Evolutionary conservation across 768 basidiomycete genomes (phyloP).

Genomic region (Auriscalpium microsporum): DNA sequence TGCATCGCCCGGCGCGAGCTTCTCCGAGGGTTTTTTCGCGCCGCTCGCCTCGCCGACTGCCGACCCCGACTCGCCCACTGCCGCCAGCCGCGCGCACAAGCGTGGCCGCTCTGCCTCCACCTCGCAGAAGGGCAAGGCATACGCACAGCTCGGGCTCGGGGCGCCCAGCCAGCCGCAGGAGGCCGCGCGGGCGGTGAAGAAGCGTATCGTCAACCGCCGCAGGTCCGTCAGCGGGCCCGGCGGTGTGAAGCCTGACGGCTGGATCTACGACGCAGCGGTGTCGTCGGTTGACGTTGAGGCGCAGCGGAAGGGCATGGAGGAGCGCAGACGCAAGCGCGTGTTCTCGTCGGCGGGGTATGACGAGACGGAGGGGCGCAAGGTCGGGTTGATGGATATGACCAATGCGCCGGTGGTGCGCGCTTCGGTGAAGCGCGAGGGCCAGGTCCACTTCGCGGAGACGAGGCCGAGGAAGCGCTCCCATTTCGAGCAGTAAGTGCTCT

Average conservation of each 20-base stretch:
- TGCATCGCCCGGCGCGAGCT: not conserved
- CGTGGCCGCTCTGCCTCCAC: not conserved
- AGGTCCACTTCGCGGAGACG: not conserved
- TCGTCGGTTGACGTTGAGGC: conserved; percentile 10
- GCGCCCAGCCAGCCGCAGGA: not conserved
- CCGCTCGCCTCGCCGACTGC: not conserved
- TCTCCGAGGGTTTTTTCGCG: conserved; percentile 3
- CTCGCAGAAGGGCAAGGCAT: conserved; percentile 3
- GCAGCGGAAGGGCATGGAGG: not conserved
- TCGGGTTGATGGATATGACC: not conserved
- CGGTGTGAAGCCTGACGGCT: conserved; percentile 5
- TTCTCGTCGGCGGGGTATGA: conserved; percentile 8
- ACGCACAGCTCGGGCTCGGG: not conserved
- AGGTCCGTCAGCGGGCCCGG: conserved; percentile 9
- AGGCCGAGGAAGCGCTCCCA: not conserved
- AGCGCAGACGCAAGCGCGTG: conserved; percentile 12
- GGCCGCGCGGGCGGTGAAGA: conserved; percentile 11
- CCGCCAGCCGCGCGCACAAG: not conserved
- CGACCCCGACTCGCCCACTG: too few species aligned
- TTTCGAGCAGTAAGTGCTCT: not conserved
- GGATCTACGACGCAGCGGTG: conserved; percentile 12
- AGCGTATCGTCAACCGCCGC: conserved; percentile 15
- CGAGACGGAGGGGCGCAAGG: conserved; percentile 2
- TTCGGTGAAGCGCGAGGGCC: not conserved
- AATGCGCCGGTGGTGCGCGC: not conserved